Conservation (phyloP, 2,329 filamentous ascomycete species). For the Rachicladosporium sp. region DNA sequence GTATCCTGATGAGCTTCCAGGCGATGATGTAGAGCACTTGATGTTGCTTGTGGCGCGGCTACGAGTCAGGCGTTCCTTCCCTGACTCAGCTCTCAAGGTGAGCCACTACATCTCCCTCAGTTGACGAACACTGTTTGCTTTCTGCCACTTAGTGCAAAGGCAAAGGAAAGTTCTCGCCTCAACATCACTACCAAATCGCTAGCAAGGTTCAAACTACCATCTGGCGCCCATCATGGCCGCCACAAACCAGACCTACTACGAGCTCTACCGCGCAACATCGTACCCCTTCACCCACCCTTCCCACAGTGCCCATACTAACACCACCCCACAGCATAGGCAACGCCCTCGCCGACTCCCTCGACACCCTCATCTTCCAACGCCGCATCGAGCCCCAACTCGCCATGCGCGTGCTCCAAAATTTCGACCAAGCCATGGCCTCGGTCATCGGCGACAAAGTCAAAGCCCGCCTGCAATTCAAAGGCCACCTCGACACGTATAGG, state of each 20-base stretch:
- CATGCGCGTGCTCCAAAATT: slow-evolving; percentile 95
- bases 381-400: slow-evolving; percentile 95
- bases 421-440: slow-evolving; percentile 86
- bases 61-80: too few species aligned
- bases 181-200: too few species aligned
- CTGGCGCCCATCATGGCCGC: slow-evolving; percentile 6
- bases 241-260: slow-evolving; percentile 52
- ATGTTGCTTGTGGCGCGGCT: too few species aligned
- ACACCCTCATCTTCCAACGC: slow-evolving; percentile 87
- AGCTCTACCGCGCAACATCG: slow-evolving; percentile 98
- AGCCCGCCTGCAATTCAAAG: slow-evolving; percentile 87
- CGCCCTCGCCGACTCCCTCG: slow-evolving; percentile 89
- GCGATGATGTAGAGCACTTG: too few species aligned
- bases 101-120: too few species aligned
- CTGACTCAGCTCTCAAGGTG: too few species aligned
- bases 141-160: too few species aligned
- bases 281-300: slow-evolving; percentile 37
- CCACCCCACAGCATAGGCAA: slow-evolving; percentile 61
- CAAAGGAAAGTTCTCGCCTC: too few species aligned
- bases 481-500: slow-evolving; percentile 92
- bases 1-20: too few species aligned
- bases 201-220: too few species aligned
- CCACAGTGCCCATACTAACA: slow-evolving; percentile 1
- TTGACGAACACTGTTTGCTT: too few species aligned
- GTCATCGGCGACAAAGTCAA: slow-evolving; percentile 88